These are phyloP conservation scores for Stagonosporopsis vannaccii DNA, from an alignment of 2,329 filamentous ascomycete species.

Conservation along the genomic window DNA sequence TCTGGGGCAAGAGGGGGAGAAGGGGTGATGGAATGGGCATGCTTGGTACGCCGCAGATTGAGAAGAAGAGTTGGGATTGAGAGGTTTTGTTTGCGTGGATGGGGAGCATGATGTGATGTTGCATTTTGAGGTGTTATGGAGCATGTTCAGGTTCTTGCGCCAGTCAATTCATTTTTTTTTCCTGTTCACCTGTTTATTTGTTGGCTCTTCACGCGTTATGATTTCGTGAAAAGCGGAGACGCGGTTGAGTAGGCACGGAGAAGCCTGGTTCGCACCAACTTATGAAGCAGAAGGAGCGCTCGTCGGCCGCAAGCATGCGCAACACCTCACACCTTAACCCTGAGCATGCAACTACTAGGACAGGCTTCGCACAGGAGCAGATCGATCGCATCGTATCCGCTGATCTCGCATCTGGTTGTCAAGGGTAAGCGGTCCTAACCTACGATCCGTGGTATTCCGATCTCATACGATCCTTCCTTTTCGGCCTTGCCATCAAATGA, in stretches of 20 bases:
- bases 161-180: not conserved
- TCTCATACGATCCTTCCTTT: not conserved
- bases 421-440: no score
- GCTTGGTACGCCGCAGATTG: constrained; percentile 44
- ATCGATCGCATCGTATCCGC: not conserved
- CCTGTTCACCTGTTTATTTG: no score
- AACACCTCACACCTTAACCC: not conserved
- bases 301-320: not conserved
- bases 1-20: constrained; percentile 53
- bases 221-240: not conserved
- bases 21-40: constrained; percentile 57
- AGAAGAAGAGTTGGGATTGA: constrained; percentile 22
- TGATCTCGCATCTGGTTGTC: not conserved
- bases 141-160: not conserved
- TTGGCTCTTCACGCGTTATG: no score
- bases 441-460: not conserved
- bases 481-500: no score
- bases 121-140: constrained; percentile 7
- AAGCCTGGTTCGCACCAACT: not conserved
- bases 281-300: not conserved
- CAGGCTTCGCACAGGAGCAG: not conserved
- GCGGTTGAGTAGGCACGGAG: not conserved
- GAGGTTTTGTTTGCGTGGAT: not conserved
- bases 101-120: not conserved
- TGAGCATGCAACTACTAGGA: not conserved